A percentile compares a stretch with the other conserved stretches of the same genome.
Evolutionary conservation across 768 basidiomycete species (phyloP).

Genomic region (Coprinopsis marcescibilis): DNA sequence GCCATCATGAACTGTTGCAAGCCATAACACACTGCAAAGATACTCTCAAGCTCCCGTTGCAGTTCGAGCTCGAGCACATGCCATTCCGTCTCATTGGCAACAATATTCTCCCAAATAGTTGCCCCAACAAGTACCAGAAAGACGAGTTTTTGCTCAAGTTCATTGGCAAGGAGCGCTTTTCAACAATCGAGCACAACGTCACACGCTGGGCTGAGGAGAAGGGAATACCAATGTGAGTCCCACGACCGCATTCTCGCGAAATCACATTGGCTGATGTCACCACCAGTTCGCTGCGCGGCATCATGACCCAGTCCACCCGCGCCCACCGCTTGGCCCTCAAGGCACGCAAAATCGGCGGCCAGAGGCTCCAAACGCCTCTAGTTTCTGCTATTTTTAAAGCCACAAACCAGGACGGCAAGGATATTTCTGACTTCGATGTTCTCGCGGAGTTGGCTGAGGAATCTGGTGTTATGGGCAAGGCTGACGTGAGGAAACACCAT

Average conservation of each 20-base stretch:
- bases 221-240: constrained; percentile 48
- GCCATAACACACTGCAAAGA: constrained; percentile 46
- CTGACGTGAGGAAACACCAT: constrained; percentile 55
- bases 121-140: constrained; percentile 35
- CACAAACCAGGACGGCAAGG: constrained; percentile 58
- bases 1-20: constrained; percentile 45
- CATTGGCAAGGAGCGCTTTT: constrained; percentile 48
- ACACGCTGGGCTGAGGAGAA: constrained; percentile 50
- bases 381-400: constrained; percentile 59
- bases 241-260: not conserved
- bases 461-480: constrained; percentile 50
- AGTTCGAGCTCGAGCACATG: constrained; percentile 47
- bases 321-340: constrained; percentile 71
- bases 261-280: not conserved
- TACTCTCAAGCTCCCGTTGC: constrained; percentile 39
- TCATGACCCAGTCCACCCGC: constrained; percentile 57
- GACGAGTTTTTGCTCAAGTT: constrained; percentile 37
- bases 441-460: constrained; percentile 55
- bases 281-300: constrained; percentile 54
- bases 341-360: constrained; percentile 58
- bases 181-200: constrained; percentile 35
- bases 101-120: constrained; percentile 29
- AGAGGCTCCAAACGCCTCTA: constrained; percentile 50
- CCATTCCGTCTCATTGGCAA: constrained; percentile 44
- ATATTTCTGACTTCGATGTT: constrained; percentile 53